These are phyloP conservation scores for Punica granatum DNA, from an alignment of 345 rosid genomes.

Conservation along the genomic window DNA sequence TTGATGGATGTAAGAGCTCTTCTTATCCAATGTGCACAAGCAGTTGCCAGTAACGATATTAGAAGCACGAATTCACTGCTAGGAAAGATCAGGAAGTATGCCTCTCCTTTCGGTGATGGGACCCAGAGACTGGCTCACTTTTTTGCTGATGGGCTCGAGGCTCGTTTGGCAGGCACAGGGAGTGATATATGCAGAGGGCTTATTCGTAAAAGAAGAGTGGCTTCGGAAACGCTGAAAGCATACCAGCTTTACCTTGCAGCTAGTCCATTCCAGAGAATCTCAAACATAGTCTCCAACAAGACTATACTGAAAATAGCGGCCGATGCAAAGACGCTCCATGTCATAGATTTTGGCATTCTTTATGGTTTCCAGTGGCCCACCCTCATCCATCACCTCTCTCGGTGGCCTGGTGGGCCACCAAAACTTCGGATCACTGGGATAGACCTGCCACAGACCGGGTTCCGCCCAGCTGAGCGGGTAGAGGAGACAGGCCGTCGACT, in stretches of 20 bases:
- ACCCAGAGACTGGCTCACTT: conserved; percentile 26
- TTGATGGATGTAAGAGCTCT: conserved; percentile 22
- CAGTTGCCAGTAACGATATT: conserved; percentile 20
- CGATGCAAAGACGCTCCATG: conserved; percentile 1
- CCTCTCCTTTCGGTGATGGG: conserved; percentile 24
- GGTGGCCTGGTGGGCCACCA: background rate
- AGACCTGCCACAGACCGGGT: conserved; percentile 6
- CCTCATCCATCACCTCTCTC: conserved; percentile 8
- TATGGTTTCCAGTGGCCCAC: conserved; percentile 15
- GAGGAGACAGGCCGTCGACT: conserved; percentile 9
- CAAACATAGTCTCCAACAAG: conserved; percentile 1
- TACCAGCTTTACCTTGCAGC: conserved; percentile 14
- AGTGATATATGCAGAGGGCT: conserved; percentile 16
- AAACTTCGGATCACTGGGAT: conserved; percentile 13
- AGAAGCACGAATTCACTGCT: conserved; percentile 17
- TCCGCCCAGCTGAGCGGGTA: conserved; percentile 3
- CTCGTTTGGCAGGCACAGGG: conserved; percentile 23
- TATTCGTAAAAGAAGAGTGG: background rate
- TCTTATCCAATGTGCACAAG: conserved; percentile 26
- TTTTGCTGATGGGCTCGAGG: conserved; percentile 24
- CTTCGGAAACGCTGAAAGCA: conserved; percentile 8
- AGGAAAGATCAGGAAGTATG: conserved; percentile 19
- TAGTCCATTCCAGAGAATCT: conserved; percentile 1
- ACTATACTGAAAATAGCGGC: background rate
- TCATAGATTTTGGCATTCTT: conserved; percentile 9